Base-by-base conservation (phyloP, 2,329 filamentous ascomycete species). In the Chalaropsis ovoidea region DNA sequence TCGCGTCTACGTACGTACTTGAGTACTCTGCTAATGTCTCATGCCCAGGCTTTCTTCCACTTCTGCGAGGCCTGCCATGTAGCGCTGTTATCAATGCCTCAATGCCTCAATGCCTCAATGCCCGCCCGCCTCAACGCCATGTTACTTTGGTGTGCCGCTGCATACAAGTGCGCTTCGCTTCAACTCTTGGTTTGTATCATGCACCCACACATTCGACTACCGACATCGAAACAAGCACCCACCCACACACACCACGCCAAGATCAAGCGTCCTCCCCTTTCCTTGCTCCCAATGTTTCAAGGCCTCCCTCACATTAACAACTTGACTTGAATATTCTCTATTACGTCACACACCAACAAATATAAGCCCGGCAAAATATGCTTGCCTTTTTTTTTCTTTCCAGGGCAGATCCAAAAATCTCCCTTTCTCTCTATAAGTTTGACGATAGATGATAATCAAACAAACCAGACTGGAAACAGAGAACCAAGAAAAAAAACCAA, bases 381-480 rank as follows among this genome's bases (percentile, higher is more conserved):
- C 11, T 49, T 11, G 24, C 22, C n/a, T 49, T 49, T 10, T 41
- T 15, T 63, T 42, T 61, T 65, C 45, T 52, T 41, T 6, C 31
- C 42, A 61, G 63, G 54, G 54, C 63, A 65, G 63, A 65, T 61
- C 39, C 41, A 65, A 65, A 65, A 22, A 65, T 49, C 63, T 65
- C 63, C 63, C 54, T 35, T 58, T 61, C 54, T 60, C 63, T 58
- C 27, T 61, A 42, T 65, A 65, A 43, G 49, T 31, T 45, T 62
- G 61, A 45, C 45, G 15, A 67, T 61, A 64, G 65, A 67, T 67
- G n/a, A 67, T 60, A 61, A 64, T 42, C 61, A 31, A 54, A 27
- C 49, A 54, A 61, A 43, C n/a, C 27, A 61, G 41, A 47, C 64
- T 27, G 43, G 17, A 43, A 49, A 24, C 35, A 41, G 19, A 60